These are phyloP conservation scores for Xylariomycetidae sp. DNA, from an alignment of 2,329 filamentous ascomycete species.

Conservation along the genomic window DNA sequence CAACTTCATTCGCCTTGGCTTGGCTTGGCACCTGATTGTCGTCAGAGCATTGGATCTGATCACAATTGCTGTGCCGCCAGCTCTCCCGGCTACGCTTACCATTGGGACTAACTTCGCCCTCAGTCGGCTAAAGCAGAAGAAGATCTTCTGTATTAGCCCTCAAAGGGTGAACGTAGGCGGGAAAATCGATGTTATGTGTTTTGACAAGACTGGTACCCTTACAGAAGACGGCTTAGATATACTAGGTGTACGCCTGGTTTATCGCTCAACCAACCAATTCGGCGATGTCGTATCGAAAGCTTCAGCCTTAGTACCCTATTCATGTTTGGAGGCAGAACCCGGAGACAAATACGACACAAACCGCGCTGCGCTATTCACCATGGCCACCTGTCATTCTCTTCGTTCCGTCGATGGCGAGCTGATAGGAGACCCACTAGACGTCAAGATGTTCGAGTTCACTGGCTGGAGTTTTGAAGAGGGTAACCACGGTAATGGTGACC, in stretches of 20 bases:
- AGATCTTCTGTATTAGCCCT: constrained; percentile 97
- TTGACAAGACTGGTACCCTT: constrained; percentile 97
- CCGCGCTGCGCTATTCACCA: constrained; percentile 75
- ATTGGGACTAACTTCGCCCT: constrained; percentile 97
- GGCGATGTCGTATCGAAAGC: constrained; percentile 70
- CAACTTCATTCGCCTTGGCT: constrained; percentile 81
- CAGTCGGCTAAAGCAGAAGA: constrained; percentile 75
- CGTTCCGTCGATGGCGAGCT: constrained; percentile 82
- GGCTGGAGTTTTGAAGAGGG: constrained; percentile 90
- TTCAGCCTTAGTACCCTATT: constrained; percentile 49
- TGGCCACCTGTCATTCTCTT: constrained; percentile 96
- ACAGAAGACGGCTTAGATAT: constrained; percentile 96
- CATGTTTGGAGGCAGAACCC: constrained; percentile 21
- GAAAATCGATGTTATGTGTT: constrained; percentile 93
- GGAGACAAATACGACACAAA: constrained; percentile 30
- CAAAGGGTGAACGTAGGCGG: constrained; percentile 96
- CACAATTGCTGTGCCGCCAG: constrained; percentile 94
- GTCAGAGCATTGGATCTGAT: constrained; percentile 91
- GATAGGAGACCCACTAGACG: constrained; percentile 86
- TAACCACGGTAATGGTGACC: constrained; percentile 58
- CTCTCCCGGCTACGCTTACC: constrained; percentile 87
- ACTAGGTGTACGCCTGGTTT: constrained; percentile 77
- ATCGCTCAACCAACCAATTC: constrained; percentile 58
- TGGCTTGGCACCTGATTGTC: constrained; percentile 87
- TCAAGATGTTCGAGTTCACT: constrained; percentile 99